These are phyloP conservation scores for Hypoxylon intermedium DNA, from an alignment of 495 filamentous ascomycete species.

Conservation along the genomic window DNA sequence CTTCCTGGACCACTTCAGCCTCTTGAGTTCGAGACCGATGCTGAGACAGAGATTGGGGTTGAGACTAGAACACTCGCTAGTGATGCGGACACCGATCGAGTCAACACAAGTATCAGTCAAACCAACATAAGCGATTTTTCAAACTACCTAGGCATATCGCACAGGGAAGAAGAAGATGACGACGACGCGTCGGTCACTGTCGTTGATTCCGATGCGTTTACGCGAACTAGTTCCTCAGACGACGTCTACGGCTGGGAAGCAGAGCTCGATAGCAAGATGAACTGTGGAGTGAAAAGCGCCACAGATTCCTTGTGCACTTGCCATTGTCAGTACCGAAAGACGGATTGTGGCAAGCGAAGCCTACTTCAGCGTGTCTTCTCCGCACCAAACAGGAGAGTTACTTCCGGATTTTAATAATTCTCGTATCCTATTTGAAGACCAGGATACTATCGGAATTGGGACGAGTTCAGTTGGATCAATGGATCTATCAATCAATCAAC, in stretches of 20 bases:
- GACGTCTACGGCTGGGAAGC: slow-evolving; percentile 60
- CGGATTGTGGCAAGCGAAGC: slow-evolving; percentile 46
- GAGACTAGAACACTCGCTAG: slow-evolving; percentile 26
- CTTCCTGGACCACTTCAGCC: slow-evolving; percentile 23
- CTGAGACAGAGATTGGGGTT: slow-evolving; percentile 39
- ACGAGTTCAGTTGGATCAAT: slow-evolving; percentile 22
- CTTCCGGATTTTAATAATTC: slow-evolving; percentile 16
- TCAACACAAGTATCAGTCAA: slow-evolving; percentile 9
- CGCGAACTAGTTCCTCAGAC: slow-evolving; percentile 38
- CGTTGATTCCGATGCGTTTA: slow-evolving; percentile 33
- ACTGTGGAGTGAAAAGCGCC: slow-evolving; percentile 23
- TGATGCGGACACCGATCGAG: slow-evolving; percentile 16
- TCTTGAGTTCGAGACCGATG: slow-evolving; percentile 48
- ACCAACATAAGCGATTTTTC: slow-evolving; percentile 44
- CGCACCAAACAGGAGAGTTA: slow-evolving; percentile 24
- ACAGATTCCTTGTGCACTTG: slow-evolving; percentile 18
- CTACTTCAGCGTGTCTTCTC: slow-evolving; percentile 55
- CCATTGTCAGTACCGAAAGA: slow-evolving; percentile 32
- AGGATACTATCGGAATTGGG: neutral
- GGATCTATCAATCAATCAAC: slow-evolving; percentile 9
- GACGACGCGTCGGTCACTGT: slow-evolving; percentile 36
- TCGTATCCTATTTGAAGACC: neutral
- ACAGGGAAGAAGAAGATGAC: slow-evolving; percentile 25
- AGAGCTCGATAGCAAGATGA: slow-evolving; percentile 46
- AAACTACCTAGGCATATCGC: slow-evolving; percentile 42